Evolutionary conservation across 2,329 filamentous ascomycete genomes (phyloP).

Genomic region (Raffaelea albimanens): DNA sequence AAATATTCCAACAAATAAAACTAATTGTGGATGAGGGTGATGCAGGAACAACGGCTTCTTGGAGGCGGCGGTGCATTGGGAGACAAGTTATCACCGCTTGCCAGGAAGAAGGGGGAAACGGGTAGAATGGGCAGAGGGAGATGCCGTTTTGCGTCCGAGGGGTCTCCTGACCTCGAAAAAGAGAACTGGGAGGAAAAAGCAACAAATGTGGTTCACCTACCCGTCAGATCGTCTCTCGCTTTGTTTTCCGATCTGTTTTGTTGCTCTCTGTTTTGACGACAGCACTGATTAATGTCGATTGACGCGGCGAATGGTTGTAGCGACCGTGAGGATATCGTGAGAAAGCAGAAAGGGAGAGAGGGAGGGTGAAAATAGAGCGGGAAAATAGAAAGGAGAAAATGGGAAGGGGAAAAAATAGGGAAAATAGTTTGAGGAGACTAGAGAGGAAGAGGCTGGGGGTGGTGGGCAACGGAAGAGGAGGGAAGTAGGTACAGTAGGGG

Average conservation of each 20-base stretch:
- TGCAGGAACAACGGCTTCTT: too few species aligned
- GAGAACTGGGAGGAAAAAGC: too few species aligned
- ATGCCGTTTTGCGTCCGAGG: not conserved
- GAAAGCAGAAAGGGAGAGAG: not conserved
- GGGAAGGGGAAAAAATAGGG: not conserved
- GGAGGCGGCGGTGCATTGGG: too few species aligned
- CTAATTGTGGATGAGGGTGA: too few species aligned
- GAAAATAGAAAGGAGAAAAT: slow-evolving; percentile 1
- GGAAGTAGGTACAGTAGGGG: not conserved
- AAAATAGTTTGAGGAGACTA: not conserved
- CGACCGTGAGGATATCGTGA: not conserved
- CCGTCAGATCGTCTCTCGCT: not conserved
- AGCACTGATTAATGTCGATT: not conserved
- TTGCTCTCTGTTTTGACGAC: not conserved
- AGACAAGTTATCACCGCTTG: not conserved
- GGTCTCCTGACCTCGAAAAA: too few species aligned
- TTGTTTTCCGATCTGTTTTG: not conserved
- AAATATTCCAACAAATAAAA: too few species aligned
- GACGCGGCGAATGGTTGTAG: not conserved
- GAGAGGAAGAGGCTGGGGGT: slow-evolving; percentile 6
- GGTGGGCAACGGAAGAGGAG: slow-evolving; percentile 2
- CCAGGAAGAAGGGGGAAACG: not conserved
- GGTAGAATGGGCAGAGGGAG: not conserved
- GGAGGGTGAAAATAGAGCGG: not conserved
- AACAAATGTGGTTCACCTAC: not conserved